Evolutionary conservation across 2,329 filamentous ascomycete genomes (phyloP), one percentile per base, ranked within the genome.

Genomic region (Scolecobasidium constrictum): DNA sequence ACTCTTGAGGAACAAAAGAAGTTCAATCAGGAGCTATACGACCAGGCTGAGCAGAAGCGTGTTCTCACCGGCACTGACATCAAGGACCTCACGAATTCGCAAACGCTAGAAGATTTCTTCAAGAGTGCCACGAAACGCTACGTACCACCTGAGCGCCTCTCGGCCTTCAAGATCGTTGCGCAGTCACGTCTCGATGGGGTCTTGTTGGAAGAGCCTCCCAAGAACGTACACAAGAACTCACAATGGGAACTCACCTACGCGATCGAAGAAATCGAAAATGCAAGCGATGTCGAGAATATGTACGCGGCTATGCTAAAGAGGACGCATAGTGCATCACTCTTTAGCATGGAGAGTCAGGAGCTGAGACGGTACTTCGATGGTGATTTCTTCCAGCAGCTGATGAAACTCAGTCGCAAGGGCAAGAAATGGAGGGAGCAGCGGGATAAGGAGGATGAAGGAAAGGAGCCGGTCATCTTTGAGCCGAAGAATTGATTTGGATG

Each of bases 191-290:
- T 94, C 42, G 81, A 92, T 53, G 79, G 74, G 15, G 42, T 65
- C 11, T 72, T 73, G 42, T 75, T 86, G 1, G 55, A 65, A 0
- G 78, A 86, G 3, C 83, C 86, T 0, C 49, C 61, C 2, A 51
- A 67, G 0, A 56, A 81, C 36, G 59, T 40, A 0, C 22, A 52
- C 12, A 16, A 52, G 0, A 71, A 77, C 49, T 54, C 64, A 17
- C 9, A 7, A 5, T 95, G 88, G 88, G 59, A 64, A 1, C 66
- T 95, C n/a, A 77, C 92, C 52, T 95, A 94, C 60, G 71, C 78
- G 26, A 63, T 95, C 38, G 71, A 73, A 36, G 82, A 88, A 49
- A 65, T 87, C 2, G 41, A 60, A 0, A 49, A 59, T 3, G 34
- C 48, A 2, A 48, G 57, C 0, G 63, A 66, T 7, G 75, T 73